Evolutionary conservation across 176 grass and related monocot genomes (phyloP), one percentile per base, ranked within the genome.

Genomic region (Dactylis glomerata): DNA sequence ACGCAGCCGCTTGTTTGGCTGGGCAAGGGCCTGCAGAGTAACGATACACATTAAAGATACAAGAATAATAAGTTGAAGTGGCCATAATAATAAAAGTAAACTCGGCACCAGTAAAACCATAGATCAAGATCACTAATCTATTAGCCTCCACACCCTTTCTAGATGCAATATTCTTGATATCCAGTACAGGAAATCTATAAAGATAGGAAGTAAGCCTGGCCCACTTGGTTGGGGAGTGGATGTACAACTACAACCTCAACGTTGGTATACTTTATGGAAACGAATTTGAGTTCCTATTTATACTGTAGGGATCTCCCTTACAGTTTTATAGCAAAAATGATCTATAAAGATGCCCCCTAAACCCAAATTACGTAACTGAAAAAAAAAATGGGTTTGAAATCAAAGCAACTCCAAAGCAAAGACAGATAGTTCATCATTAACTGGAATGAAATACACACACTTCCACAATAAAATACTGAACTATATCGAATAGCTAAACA

Each of bases 21-120:
- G 97, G 46, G 97, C 88, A 81, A 99, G 89, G 76, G 90, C 91
- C 97, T 99, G 93, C 64, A 68, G 47, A 55, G 26, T 64, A 71
- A 80, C 27, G 1, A 17, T 33, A 30, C 36, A 65, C 54, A 44
- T 85, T 63, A 81, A 74, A 65, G 56, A 58, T 54, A 88, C 67
- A 87, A 85, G 78, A 38, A 85, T 7, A 82, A 1, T 46, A 80
- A 44, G 16, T 75, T 90, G 45, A 72, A 40, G 33, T 77, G 38
- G 30, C 24, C 8, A 45, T 55, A 51, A 12, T 79, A 38, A 77
- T 36, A 73, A n/a, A 54, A 52, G 24, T 42, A 73, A 71, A 76
- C 44, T 56, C 1, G 2, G 13, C 12, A 5, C 58, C 8, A 24
- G 68, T 73, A 30, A 44, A 47, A 73, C 16, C 62, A 83, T 10